Conservation (phyloP, 179 eudicot species). For the Spinacia oleracea region DNA sequence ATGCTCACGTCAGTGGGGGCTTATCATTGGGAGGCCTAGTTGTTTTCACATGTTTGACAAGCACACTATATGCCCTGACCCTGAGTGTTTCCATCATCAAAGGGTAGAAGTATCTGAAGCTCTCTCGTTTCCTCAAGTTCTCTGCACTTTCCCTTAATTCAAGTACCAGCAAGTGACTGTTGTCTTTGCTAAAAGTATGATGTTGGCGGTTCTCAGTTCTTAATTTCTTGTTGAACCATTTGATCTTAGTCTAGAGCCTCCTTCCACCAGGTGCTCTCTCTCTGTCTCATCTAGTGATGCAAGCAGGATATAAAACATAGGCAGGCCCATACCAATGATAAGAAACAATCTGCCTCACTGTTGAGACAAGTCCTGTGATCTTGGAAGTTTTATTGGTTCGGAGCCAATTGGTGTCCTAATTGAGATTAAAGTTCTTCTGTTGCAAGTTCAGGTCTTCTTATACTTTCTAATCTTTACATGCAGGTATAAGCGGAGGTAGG, state of each 20-base stretch:
- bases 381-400: neutral
- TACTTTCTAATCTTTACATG: neutral
- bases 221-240: neutral
- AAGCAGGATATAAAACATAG: neutral
- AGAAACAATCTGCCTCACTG: neutral
- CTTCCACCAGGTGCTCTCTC: neutral
- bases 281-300: neutral
- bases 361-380: neutral
- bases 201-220: too few relatives aligned
- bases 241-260: neutral
- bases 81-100: too few relatives aligned
- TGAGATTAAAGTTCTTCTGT: neutral
- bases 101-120: too few relatives aligned
- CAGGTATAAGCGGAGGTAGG: slow-evolving; percentile 45
- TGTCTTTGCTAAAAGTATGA: too few relatives aligned
- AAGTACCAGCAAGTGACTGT: too few relatives aligned
- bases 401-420: neutral
- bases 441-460: neutral
- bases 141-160: too few relatives aligned
- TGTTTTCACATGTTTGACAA: too few relatives aligned
- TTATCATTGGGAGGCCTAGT: too few relatives aligned
- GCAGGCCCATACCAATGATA: neutral
- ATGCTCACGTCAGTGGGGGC: too few relatives aligned
- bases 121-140: too few relatives aligned
- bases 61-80: too few relatives aligned